Conservation (phyloP, 495 filamentous ascomycete genomes). For the Chaetomium cochliodes region DNA sequence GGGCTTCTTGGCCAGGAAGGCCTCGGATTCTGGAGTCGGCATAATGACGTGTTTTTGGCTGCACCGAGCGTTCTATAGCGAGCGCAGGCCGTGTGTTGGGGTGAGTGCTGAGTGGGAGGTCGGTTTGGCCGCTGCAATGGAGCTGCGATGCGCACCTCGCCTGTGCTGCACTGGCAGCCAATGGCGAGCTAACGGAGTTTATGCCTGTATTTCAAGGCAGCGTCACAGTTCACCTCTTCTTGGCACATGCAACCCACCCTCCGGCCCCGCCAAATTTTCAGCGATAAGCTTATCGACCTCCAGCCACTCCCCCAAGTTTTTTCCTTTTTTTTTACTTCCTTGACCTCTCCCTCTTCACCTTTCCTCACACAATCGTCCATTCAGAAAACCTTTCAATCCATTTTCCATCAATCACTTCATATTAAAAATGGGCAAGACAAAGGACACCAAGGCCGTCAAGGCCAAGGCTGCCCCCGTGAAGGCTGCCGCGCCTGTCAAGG, state of each 20-base stretch:
- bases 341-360: not conserved
- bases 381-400: conserved; percentile 21
- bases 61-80: conserved; percentile 7
- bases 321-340: not conserved
- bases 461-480: conserved; percentile 43
- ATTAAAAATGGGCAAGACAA: conserved; percentile 57
- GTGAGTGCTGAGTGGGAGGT: conserved; percentile 17
- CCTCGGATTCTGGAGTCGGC: conserved; percentile 88
- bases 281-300: not conserved
- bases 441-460: conserved; percentile 50
- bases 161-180: not conserved
- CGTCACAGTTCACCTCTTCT: too few species aligned
- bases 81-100: conserved; percentile 9
- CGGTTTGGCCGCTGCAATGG: conserved; percentile 19
- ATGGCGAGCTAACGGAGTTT: conserved; percentile 15
- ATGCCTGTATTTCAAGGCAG: too few species aligned
- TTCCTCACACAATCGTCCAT: conserved; percentile 20
- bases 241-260: too few species aligned
- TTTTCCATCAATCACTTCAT: conserved; percentile 27
- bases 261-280: too few species aligned
- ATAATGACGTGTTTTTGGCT: conserved; percentile 35
- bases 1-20: conserved; percentile 93
- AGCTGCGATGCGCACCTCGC: conserved; percentile 18
- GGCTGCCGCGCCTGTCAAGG: conserved; percentile 41
- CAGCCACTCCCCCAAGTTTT: not conserved